Percentiles rank a stretch among this genome's conserved stretches.
Evolutionary conservation across 2,329 filamentous ascomycete species (phyloP).

Genomic region (Calcarisporium arbuscula): DNA sequence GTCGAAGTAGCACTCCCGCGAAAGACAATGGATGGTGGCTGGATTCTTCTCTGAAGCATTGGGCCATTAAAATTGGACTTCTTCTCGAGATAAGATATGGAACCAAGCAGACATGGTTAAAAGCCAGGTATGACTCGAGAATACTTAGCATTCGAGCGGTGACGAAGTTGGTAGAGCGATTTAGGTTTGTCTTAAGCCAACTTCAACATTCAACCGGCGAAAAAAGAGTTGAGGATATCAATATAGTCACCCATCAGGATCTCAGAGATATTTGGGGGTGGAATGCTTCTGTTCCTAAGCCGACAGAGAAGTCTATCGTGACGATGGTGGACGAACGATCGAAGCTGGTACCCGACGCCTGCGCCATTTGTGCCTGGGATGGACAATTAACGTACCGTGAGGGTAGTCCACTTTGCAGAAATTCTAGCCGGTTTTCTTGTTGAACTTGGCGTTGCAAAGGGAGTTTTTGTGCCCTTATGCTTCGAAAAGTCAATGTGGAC

Average conservation of each 20-base stretch:
- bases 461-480: not conserved
- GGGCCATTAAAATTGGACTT: not conserved
- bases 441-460: not conserved
- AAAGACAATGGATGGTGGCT: too few species aligned
- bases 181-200: not conserved
- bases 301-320: not conserved
- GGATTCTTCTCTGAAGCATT: too few species aligned
- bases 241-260: not conserved
- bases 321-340: conserved; percentile 1
- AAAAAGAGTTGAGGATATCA: not conserved
- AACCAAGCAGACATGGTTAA: not conserved
- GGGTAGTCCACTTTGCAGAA: not conserved
- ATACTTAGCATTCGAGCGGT: not conserved
- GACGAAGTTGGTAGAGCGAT: not conserved
- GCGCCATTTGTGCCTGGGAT: conserved; percentile 1
- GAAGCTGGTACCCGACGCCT: not conserved
- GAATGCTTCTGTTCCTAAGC: not conserved
- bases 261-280: not conserved
- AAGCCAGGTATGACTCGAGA: not conserved
- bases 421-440: not conserved
- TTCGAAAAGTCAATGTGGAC: not conserved
- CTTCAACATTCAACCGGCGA: not conserved
- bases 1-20: too few species aligned
- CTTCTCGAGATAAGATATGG: too few species aligned
- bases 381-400: not conserved